Evolutionary conservation across 108 stramenopile species (phyloP).

Genomic region (Schizochytrium sp.): DNA sequence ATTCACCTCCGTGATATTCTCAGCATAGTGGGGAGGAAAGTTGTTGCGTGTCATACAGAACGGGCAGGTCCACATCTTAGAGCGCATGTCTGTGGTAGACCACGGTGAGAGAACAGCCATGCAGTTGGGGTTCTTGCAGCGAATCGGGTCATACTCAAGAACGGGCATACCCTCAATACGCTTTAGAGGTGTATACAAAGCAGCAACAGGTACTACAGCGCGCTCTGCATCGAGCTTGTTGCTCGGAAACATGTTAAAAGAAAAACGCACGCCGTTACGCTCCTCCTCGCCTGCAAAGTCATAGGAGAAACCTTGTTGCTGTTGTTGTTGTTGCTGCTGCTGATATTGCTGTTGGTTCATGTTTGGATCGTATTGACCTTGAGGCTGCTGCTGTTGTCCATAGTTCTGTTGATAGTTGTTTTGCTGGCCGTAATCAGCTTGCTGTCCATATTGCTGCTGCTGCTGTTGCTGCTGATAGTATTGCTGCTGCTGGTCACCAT

Average conservation of each 20-base stretch:
- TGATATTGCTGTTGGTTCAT: neutral
- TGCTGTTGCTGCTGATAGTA: slow-evolving; percentile 43
- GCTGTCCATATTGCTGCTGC: slow-evolving; percentile 55
- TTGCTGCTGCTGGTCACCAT: slow-evolving; percentile 21
- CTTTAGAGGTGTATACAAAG: slow-evolving; percentile 96
- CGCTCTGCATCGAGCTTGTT: slow-evolving; percentile 93
- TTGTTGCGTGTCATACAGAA: slow-evolving; percentile 97
- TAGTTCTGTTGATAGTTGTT: slow-evolving; percentile 4
- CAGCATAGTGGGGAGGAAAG: slow-evolving; percentile 99
- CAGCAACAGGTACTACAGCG: slow-evolving; percentile 95
- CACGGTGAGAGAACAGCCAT: slow-evolving; percentile 96
- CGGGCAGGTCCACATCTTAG: slow-evolving; percentile 97
- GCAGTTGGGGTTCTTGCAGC: slow-evolving; percentile 90
- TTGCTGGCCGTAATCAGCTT: neutral
- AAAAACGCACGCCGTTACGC: slow-evolving; percentile 88
- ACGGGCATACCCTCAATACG: slow-evolving; percentile 82
- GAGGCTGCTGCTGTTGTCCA: slow-evolving; percentile 29
- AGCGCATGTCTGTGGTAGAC: slow-evolving; percentile 80
- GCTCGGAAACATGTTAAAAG: slow-evolving; percentile 96
- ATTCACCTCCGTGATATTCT: slow-evolving; percentile 96
- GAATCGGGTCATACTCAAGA: slow-evolving; percentile 96
- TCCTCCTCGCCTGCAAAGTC: slow-evolving; percentile 69
- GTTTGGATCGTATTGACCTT: neutral
- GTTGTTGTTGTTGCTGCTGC: slow-evolving; percentile 58
- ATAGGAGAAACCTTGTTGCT: slow-evolving; percentile 39